Base-by-base conservation (phyloP, 768 basidiomycete genomes). In the Termitomyces sp. region DNA sequence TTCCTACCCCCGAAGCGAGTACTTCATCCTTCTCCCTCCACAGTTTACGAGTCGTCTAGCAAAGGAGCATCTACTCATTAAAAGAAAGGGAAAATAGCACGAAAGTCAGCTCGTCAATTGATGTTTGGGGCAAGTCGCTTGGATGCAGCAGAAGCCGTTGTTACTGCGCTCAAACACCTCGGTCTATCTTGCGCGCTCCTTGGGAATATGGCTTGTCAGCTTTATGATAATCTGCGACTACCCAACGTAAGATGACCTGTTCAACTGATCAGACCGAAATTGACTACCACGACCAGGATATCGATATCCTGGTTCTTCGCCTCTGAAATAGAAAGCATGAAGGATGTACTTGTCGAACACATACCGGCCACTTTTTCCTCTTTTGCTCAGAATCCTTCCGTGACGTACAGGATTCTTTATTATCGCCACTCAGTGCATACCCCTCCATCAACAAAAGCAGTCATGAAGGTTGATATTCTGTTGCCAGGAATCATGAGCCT, bases 401-500 rank as follows among this genome's bases (percentile, higher is more conserved):
- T 60, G 0, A 53, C 41, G 18, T 62, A 65, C 35, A 54, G 54
- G 3, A 53, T 65, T 26, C 58, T 65, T n/a, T 57, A 61, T 33
- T 62, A 58, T 50, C 52, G 49, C 7, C 48, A 55, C 11, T 28
- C 51, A 14, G 8, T 20, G 3, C 43, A 57, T 33, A n/a, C 55
- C 11, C 14, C 50, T 18, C 14, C 13, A 11, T 50, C 52, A 5
- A 38, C 16, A 5, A 50, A 33, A 10, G 30, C 45, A 0, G 45
- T 33, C 13, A 52, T 60, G 44, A 65, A 65, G 50, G 57, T 65
- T 28, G 61, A 65, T 40, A 62, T 65, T 24, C 59, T 65, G 10
- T 45, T 63, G 16, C 64, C 64, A 1, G 64, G 60, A 7, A 54
- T 65, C 28, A 63, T 65, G 64, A 54, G 57, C 38, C 60, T 65